Base-by-base conservation (phyloP, 805 yeast species). In the Candida chilensis region DNA sequence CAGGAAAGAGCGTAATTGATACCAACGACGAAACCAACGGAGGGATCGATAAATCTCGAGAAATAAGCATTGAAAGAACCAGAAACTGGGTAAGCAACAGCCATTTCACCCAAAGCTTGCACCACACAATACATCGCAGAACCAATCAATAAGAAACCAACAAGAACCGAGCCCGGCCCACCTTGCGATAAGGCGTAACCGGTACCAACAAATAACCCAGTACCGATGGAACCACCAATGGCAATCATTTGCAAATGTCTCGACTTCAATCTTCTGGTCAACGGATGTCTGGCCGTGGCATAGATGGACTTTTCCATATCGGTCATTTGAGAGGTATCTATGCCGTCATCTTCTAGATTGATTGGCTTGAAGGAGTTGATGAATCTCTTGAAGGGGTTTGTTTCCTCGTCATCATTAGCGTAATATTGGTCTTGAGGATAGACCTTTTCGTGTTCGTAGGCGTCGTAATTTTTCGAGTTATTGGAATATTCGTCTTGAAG, bases 151-250 rank as follows among this genome's bases (percentile, higher is more conserved):
- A 43, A 38, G 47, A 48, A 50, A 1, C 52, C 54, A 28, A 50
- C 44, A 18, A 50, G 36, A 6, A 50, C 41, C 27, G 47, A 48
- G 1, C 41, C 57, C 2, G 60, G 59, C 13, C 60, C 60, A 20
- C 43, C 32, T 6, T 42, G 39, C 9, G 52, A 35, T 32, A 63
- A 45, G 2, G 60, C 61, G 20, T 58, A 55, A 28, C 74, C 74
- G 20, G 66, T 53, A 35, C 74, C 73, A 20, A 69, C 57, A 33
- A 69, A 64, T 31, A 68, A 50, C 28, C 74, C 75, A n/a, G 84
- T 75, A 50, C 87, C 85, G 38, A 78, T 74, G 36, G 78, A 67
- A 42, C 84, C 83, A 37, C 83, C 86, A 32, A 78, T 65, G 22
- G 85, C 78, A 37, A 77, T 71, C 77, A 77, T 71, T 49, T 74